These are phyloP conservation scores for Cyberlindnera meyerae DNA, from an alignment of 805 yeast genomes.

Conservation along the genomic window DNA sequence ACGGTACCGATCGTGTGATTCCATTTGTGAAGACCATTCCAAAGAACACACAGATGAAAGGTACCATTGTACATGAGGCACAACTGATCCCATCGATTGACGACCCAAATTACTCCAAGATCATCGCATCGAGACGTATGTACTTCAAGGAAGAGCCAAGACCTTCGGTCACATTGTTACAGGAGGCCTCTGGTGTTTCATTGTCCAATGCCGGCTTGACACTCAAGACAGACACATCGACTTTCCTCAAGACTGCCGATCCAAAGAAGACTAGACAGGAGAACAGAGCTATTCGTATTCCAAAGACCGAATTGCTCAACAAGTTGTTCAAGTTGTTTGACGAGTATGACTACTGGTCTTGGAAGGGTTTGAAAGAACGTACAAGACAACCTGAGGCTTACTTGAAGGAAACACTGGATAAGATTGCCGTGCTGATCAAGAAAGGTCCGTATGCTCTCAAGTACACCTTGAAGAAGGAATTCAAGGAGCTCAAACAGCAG, in stretches of 20 bases:
- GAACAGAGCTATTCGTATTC: constrained; percentile 92
- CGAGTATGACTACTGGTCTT: constrained; percentile 93
- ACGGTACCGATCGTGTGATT: constrained; percentile 42
- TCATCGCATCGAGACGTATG: constrained; percentile 52
- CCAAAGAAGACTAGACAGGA: constrained; percentile 44
- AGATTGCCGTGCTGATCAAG: constrained; percentile 82
- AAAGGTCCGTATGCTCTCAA: constrained; percentile 95
- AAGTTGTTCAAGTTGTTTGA: constrained; percentile 84
- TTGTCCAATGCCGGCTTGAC: constrained; percentile 85
- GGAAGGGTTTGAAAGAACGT: constrained; percentile 89
- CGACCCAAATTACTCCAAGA: constrained; percentile 66
- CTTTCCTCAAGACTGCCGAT: constrained; percentile 53
- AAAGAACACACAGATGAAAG: constrained; percentile 77
- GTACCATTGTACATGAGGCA: constrained; percentile 91
- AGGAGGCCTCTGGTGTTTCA: constrained; percentile 81
- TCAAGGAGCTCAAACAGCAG: constrained; percentile 70
- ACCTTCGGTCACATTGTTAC: constrained; percentile 62
- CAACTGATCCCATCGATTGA: constrained; percentile 73
- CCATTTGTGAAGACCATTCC: constrained; percentile 88
- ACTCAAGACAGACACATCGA: constrained; percentile 65
- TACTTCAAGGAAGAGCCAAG: constrained; percentile 44
- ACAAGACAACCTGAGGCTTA: constrained; percentile 95
- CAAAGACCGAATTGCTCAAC: constrained; percentile 86
- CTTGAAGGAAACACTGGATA: constrained; percentile 83
- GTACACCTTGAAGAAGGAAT: constrained; percentile 87